Evolutionary conservation across 2,329 filamentous ascomycete genomes (phyloP).

Genomic region (Aureobasidium sp.): DNA sequence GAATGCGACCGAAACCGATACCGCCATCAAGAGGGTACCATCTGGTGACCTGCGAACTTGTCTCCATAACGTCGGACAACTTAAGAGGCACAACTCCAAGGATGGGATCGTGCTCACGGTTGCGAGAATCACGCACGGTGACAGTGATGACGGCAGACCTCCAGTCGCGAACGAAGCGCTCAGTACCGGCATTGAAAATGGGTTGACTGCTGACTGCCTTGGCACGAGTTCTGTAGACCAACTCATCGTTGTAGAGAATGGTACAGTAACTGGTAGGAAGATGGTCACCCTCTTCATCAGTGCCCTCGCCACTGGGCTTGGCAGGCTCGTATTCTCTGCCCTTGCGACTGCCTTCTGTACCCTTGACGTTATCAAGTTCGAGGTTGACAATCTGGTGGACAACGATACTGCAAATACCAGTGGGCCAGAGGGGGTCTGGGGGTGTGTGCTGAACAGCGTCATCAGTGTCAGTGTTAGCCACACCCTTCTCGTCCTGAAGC

Average conservation of each 20-base stretch:
- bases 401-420: slow-evolving; percentile 75
- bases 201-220: slow-evolving; percentile 92
- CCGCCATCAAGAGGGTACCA: slow-evolving; percentile 98
- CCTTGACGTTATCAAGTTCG: slow-evolving; percentile 84
- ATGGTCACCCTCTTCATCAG: slow-evolving; percentile 69
- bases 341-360: slow-evolving; percentile 70
- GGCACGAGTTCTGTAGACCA: slow-evolving; percentile 85
- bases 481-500: slow-evolving; percentile 81
- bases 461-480: slow-evolving; percentile 62
- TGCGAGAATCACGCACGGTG: slow-evolving; percentile 77
- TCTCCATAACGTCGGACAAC: slow-evolving; percentile 78
- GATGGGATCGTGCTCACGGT: slow-evolving; percentile 89
- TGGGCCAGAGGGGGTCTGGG: slow-evolving; percentile 93
- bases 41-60: slow-evolving; percentile 73
- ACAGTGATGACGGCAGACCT: slow-evolving; percentile 77
- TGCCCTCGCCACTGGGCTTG: slow-evolving; percentile 72
- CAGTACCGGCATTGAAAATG: slow-evolving; percentile 94
- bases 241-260: slow-evolving; percentile 77
- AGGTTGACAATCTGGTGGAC: slow-evolving; percentile 94
- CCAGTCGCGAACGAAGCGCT: slow-evolving; percentile 91
- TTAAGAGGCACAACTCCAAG: slow-evolving; percentile 86
- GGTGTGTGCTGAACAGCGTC: slow-evolving; percentile 84
- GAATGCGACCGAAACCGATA: slow-evolving; percentile 77
- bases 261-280: slow-evolving; percentile 92
- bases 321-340: slow-evolving; percentile 85